These are phyloP conservation scores for Skeletonema grethae DNA, from an alignment of 108 stramenopile species.

Conservation along the genomic window DNA sequence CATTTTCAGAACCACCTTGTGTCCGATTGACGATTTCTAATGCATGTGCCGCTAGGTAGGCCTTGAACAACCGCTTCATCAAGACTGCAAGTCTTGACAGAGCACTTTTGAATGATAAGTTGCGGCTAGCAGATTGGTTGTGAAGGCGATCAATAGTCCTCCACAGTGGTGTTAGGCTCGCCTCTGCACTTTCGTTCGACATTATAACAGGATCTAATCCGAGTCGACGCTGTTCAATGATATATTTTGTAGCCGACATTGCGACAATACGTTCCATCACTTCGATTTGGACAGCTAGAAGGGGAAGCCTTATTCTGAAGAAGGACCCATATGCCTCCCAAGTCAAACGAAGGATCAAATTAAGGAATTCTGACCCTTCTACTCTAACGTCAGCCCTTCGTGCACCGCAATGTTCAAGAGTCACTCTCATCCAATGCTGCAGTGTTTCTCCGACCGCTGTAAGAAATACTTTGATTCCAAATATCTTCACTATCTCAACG, in stretches of 20 bases:
- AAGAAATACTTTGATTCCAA: slow-evolving; percentile 86
- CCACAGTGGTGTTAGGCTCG: slow-evolving; percentile 83
- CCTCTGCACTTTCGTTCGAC: slow-evolving; percentile 82
- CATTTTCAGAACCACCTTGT: slow-evolving; percentile 29
- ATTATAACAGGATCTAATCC: slow-evolving; percentile 55
- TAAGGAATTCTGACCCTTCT: slow-evolving; percentile 82
- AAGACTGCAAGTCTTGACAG: slow-evolving; percentile 79
- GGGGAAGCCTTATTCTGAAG: slow-evolving; percentile 73
- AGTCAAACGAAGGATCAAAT: slow-evolving; percentile 80
- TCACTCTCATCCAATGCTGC: slow-evolving; percentile 90
- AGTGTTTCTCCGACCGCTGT: slow-evolving; percentile 85
- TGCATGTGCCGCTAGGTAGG: slow-evolving; percentile 89
- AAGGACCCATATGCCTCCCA: slow-evolving; percentile 88
- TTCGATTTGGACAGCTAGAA: slow-evolving; percentile 85
- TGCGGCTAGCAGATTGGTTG: slow-evolving; percentile 81
- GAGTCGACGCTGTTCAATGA: slow-evolving; percentile 66
- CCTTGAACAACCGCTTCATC: slow-evolving; percentile 80
- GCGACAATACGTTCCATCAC: slow-evolving; percentile 90
- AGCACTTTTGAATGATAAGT: slow-evolving; percentile 84
- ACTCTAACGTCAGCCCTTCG: slow-evolving; percentile 80
- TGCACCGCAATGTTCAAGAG: slow-evolving; percentile 86
- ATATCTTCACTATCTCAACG: slow-evolving; percentile 83
- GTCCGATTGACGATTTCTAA: slow-evolving; percentile 61
- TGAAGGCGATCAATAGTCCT: slow-evolving; percentile 85
- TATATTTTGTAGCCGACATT: slow-evolving; percentile 69